These are phyloP conservation scores for Triangularia verruculosa DNA, from an alignment of 2,329 filamentous ascomycete species.

Conservation along the genomic window DNA sequence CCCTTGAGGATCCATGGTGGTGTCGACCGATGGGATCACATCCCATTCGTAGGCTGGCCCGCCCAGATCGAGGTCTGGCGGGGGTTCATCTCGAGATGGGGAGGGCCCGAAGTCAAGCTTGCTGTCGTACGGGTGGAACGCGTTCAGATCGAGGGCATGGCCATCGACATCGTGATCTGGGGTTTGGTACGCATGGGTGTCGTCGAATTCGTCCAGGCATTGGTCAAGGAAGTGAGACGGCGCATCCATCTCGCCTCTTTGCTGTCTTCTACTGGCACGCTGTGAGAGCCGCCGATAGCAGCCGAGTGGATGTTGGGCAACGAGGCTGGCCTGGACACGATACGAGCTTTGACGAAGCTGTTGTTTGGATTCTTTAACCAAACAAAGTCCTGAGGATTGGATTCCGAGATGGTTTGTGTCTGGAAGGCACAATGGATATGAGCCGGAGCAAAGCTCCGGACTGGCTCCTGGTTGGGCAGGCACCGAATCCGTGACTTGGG, in stretches of 20 bases:
- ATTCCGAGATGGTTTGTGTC: neutral
- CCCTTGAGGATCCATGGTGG: slow-evolving; percentile 12
- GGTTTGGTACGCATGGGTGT: slow-evolving; percentile 21
- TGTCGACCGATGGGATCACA: slow-evolving; percentile 17
- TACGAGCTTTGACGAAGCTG: neutral
- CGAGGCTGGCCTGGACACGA: neutral
- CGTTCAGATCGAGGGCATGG: slow-evolving; percentile 11
- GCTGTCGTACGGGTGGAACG: slow-evolving; percentile 15
- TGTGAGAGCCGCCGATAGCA: neutral
- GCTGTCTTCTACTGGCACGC: neutral
- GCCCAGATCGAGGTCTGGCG: slow-evolving; percentile 6
- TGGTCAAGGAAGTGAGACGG: slow-evolving; percentile 28
- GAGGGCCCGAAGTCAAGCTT: slow-evolving; percentile 14
- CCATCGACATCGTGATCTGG: slow-evolving; percentile 19
- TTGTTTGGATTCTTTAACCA: neutral
- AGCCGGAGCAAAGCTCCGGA: slow-evolving; percentile 17
- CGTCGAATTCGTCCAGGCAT: slow-evolving; percentile 26
- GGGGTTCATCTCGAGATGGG: slow-evolving; percentile 5
- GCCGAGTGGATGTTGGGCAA: slow-evolving; percentile 4
- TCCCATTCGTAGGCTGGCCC: slow-evolving; percentile 14
- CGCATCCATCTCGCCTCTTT: slow-evolving; percentile 24
- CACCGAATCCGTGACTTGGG: neutral
- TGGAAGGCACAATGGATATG: slow-evolving; percentile 7
- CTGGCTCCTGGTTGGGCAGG: neutral
- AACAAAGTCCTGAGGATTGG: neutral